Conservation (phyloP, 2,329 filamentous ascomycete species). For the Ceratocystis lukuohia region DNA sequence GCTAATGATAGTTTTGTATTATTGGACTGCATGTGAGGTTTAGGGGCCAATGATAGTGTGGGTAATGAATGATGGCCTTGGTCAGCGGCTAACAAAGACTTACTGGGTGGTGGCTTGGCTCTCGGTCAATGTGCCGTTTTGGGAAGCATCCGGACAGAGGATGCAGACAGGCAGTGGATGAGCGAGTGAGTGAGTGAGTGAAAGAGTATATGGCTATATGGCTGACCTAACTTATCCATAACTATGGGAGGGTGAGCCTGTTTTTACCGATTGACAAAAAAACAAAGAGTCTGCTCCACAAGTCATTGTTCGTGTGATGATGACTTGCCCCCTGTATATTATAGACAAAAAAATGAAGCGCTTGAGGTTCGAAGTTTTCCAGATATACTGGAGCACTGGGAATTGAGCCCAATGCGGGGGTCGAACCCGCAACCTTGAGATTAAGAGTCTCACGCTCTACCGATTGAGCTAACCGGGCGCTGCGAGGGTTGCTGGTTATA, state of each 20-base stretch:
- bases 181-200: too few relatives aligned
- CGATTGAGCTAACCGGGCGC: slow-evolving; percentile 52
- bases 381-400: slow-evolving; percentile 19
- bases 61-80: background rate
- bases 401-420: slow-evolving; percentile 26
- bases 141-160: background rate
- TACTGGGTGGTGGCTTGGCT: background rate
- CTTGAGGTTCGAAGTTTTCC: slow-evolving; percentile 16
- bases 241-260: too few relatives aligned
- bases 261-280: too few relatives aligned
- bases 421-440: slow-evolving; percentile 33
- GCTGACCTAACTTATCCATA: too few relatives aligned
- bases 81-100: background rate
- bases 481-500: background rate
- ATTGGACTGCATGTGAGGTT: background rate
- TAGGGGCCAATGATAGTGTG: background rate
- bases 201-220: too few relatives aligned
- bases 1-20: background rate
- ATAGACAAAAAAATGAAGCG: background rate
- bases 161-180: background rate
- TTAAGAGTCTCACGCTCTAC: slow-evolving; percentile 62
- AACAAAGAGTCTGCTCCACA: too few relatives aligned
- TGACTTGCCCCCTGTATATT: too few relatives aligned
- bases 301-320: too few relatives aligned
- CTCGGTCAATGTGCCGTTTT: background rate